Evolutionary conservation across 345 rosid genomes (phyloP).

Genomic region (Theobroma cacao): DNA sequence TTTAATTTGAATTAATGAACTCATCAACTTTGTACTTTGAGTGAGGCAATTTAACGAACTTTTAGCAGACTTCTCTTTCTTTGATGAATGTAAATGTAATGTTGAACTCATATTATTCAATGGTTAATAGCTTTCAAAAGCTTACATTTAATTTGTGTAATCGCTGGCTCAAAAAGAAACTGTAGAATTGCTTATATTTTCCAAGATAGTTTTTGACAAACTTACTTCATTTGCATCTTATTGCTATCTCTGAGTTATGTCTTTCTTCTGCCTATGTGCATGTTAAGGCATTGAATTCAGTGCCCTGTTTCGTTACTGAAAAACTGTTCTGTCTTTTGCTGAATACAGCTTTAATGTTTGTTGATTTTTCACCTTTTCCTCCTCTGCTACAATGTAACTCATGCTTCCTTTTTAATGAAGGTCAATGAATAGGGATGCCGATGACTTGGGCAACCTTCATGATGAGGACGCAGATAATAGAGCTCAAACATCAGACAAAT

Average conservation of each 20-base stretch:
- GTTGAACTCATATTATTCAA: background rate
- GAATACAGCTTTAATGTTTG: background rate
- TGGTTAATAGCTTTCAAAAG: background rate
- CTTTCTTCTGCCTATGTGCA: background rate
- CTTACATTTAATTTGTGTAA: background rate
- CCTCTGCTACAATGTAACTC: background rate
- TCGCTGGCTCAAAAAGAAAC: background rate
- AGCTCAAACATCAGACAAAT: slow-evolving; percentile 17
- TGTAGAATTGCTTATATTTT: background rate
- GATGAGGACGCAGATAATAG: slow-evolving; percentile 18
- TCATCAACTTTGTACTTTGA: background rate
- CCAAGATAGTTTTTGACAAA: background rate
- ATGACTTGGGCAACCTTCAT: slow-evolving; percentile 7
- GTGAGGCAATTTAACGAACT: background rate
- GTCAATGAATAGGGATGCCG: slow-evolving; percentile 25
- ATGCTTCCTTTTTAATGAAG: slow-evolving; percentile 14
- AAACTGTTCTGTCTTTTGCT: background rate
- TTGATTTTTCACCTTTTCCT: background rate
- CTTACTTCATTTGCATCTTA: background rate
- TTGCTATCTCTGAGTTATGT: background rate
- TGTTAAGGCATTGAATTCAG: background rate
- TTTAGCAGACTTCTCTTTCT: background rate
- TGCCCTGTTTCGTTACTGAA: background rate
- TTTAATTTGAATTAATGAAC: background rate
- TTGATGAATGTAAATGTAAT: background rate